Evolutionary conservation across 2,329 filamentous ascomycete species (phyloP), one percentile per base, ranked within the genome.

Genomic region (Aureobasidium sp.): DNA sequence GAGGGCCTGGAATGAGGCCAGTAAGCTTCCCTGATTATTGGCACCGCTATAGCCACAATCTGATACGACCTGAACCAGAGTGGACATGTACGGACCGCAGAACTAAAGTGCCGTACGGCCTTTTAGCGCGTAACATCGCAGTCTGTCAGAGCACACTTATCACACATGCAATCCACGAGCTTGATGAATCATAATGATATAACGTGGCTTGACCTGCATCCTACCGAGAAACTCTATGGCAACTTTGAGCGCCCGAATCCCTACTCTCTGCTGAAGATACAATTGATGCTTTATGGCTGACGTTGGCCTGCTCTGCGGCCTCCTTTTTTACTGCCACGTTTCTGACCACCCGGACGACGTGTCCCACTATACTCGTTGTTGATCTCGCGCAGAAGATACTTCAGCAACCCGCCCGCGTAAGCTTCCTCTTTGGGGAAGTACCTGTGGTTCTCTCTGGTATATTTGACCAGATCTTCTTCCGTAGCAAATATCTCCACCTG

Each of bases 381-480:
- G 34, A 61, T 61, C 48, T 61, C 47, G 17, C 59, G 59, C 13
- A 61, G 34, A 39, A 61, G 59, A 53, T 52, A 61, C 27, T 61
- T 61, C 34, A 61, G 41, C 37, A 61, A 50, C 39, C 59, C 47
- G 48, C 59, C 47, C 6, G 59, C 47, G 36, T 61, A 61, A 34
- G 59, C 59, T 41, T 61, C 59, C 48, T 61, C 47, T 61, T 61
- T 61, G n/a, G 47, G 47, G 36, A 61, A 61, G 48, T 61, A 61
- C 12, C 59, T 48, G 20, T 39, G 20, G n/a, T 53, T 39, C 13
- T 50, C 47, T 46, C 48, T 47, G 27, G 59, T 61, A 39, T 61
- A 61, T 24, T 41, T 53, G 24, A 61, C 59, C 20, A 61, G 27
- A 17, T 61, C 59, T 27, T 48, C 59, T 51, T 61, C 32, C 17